Evolutionary conservation across 2,329 filamentous ascomycete species (phyloP), one percentile per base, ranked within the genome.

Genomic region (Colletotrichum paranaense): DNA sequence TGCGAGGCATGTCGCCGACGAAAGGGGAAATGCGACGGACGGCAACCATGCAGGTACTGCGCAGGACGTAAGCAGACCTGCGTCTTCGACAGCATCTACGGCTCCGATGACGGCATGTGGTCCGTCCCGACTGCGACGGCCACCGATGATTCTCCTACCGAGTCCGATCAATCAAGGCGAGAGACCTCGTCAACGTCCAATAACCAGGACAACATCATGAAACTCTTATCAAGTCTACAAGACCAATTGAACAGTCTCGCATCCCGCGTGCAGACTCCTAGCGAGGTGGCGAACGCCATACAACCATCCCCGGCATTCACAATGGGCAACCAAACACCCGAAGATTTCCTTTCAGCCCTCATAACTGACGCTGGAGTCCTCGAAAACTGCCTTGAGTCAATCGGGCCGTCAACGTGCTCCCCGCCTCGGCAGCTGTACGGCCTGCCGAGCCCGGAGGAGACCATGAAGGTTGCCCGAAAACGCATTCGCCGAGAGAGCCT

Each of bases 1-100:
- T 78, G 77, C 68, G 76, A 78, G 57, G 73, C 73, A 2, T 78
- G 77, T 67, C 76, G 77, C 30, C 67, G 75, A 14, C 75, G 77
- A 26, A 78, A 78, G 67, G 77, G 76, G 11, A 75, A 74, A 72
- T 78, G 77, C 66, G 75, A 77, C 35, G 77, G 77, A 8, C 70
- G 65, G 16, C 67, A 77, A 32, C 76, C 76, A 22, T 78, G 77
- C 62, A 67, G 67, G 16, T 72, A 76, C 53, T 78, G 76, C 53
- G 26, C 56, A 30, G 67, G 68, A 5, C 67, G 76, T 14, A 70
- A 67, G 1, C 72, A 74, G 49, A 56, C 68, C 19, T 78, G 77
- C 52, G 67, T 55, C 42, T 78, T 68, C 53, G 66, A 56, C 26
- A 74, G 57, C 60, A 59, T 56, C 55, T 35, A 62, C 12, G 55